phyloP scores from a whole-genome alignment of 75 land plant genomes.

The Sequoia sempervirens region DNA sequence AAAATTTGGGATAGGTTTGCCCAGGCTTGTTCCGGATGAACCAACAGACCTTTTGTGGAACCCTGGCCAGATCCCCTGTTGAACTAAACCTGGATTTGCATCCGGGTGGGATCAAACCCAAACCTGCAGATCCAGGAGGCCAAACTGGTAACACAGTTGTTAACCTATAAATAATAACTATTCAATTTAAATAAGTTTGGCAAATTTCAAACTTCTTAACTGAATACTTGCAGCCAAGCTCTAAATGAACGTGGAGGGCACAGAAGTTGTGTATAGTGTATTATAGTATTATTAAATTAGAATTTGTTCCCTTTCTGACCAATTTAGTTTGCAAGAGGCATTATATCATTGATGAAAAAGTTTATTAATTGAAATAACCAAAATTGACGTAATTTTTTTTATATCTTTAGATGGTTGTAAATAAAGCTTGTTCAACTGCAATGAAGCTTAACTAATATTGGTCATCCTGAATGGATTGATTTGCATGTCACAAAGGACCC shows the following conservation, averaged over 20 bases:
- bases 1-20: no score
- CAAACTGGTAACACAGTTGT: no score
- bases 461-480: not conserved
- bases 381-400: not conserved
- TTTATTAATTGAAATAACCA: not conserved
- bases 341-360: not conserved
- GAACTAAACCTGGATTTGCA: no score
- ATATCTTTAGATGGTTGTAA: not conserved
- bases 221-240: not conserved
- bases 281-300: not conserved
- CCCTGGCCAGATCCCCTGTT: no score
- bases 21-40: no score
- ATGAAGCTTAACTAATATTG: not conserved
- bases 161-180: not conserved
- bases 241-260: not conserved
- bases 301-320: not conserved
- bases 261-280: not conserved
- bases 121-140: no score
- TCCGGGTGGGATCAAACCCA: no score
- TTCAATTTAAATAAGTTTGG: not conserved
- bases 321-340: not conserved
- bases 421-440: not conserved
- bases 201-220: not conserved
- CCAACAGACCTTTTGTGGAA: no score
- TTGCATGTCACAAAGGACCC: not conserved